Base-by-base conservation (phyloP, 176 grass and related monocot species). In the Oryza australiensis region DNA sequence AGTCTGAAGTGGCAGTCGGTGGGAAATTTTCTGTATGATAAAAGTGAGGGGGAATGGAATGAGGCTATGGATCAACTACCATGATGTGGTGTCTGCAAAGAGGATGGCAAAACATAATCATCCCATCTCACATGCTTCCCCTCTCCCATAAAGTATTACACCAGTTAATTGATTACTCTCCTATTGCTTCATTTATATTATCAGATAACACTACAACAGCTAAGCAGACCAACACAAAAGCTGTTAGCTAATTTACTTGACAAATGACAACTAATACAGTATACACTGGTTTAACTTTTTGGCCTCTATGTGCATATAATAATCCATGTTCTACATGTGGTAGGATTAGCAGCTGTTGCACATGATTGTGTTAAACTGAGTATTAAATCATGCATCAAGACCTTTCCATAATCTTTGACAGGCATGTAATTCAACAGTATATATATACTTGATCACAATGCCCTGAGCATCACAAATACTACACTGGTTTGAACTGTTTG, bases 41-140 rank as follows among this genome's bases (percentile, higher is more conserved):
- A 82, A 57, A 72, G 65, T 16, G 53, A 43, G n/a, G 41, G 64
- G 40, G 64, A n/a, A 73, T 86, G 78, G 59, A 82, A 65, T 86
- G 78, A 73, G 37, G 42, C 66, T 64, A 66, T 89, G 73, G 73
- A 89, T 89, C 83, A 78, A 78, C 83, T 27, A 82, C 88, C 83
- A 86, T 89, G 83, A 89, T 89, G 78, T 7, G 59, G 67, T 89
- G 83, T 89, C 83, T 73, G 74, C 73, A 78, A 82, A 86, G 78
- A 60, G 83, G 88, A 70, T 10, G 67, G 83, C 83, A 86, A 53
- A 82, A 77, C 73, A 82, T 46, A 77, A 86, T 89, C 83, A 89
- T 86, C 66, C 73, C 78, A 65, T 24, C 70, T 62, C 83, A 89
- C 88, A 89, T 86, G 88, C 79, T 46, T 68, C 68, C 83, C 72